These are phyloP conservation scores for Pleomassaria siparia DNA, from an alignment of 2,329 filamentous ascomycete species.

Conservation along the genomic window DNA sequence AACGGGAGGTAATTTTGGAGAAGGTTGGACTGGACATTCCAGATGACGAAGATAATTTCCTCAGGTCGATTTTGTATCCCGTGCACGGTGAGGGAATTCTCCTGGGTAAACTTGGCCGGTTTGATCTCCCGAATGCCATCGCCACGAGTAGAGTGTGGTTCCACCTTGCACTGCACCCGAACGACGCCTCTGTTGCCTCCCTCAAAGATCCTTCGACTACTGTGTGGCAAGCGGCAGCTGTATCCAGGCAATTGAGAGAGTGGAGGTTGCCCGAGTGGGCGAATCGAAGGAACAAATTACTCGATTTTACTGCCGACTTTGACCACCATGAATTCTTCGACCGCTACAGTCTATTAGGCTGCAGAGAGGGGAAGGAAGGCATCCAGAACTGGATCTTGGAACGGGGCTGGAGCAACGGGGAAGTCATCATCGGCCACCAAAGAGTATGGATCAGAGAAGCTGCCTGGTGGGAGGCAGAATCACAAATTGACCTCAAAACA, in stretches of 20 bases:
- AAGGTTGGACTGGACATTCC: constrained; percentile 83
- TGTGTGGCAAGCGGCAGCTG: constrained; percentile 91
- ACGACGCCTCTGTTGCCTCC: constrained; percentile 76
- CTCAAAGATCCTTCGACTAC: constrained; percentile 72
- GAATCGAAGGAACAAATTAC: constrained; percentile 83
- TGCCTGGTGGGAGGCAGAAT: constrained; percentile 98
- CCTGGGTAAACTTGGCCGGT: constrained; percentile 73
- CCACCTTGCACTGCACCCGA: constrained; percentile 88
- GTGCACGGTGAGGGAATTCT: constrained; percentile 75
- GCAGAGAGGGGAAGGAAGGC: constrained; percentile 85
- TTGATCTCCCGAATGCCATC: constrained; percentile 74
- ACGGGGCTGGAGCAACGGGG: constrained; percentile 96
- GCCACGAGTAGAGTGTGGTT: constrained; percentile 92
- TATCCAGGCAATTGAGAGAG: constrained; percentile 87
- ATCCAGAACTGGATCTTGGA: constrained; percentile 94
- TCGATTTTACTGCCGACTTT: constrained; percentile 97
- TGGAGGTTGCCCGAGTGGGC: constrained; percentile 97
- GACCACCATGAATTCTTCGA: constrained; percentile 88
- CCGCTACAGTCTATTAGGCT: constrained; percentile 81
- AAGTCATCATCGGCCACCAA: constrained; percentile 87
- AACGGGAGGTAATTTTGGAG: constrained; percentile 79
- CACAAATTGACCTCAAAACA: constrained; percentile 87
- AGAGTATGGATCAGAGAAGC: constrained; percentile 93
- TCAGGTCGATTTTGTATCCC: constrained; percentile 81
- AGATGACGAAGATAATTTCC: constrained; percentile 72